These are phyloP conservation scores for Ophiostoma quercus DNA, from an alignment of 2,329 filamentous ascomycete genomes.

Conservation along the genomic window DNA sequence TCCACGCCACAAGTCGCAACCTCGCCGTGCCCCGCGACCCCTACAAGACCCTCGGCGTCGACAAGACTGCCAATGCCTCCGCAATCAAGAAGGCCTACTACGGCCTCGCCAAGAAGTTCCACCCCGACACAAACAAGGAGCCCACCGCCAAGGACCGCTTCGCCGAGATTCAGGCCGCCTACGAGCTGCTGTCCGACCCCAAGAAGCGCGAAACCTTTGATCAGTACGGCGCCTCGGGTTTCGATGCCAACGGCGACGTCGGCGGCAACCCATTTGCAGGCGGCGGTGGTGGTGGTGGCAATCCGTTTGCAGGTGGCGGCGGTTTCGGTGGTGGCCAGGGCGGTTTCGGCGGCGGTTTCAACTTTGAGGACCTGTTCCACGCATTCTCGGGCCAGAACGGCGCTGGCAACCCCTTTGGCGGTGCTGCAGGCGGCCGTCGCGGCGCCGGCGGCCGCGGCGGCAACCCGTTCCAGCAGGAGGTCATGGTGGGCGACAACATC, in stretches of 20 bases:
- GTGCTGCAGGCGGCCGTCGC: conserved; percentile 43
- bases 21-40: conserved; percentile 57
- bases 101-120: conserved; percentile 92
- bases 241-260: conserved; percentile 67
- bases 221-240: conserved; percentile 80
- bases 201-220: conserved; percentile 92
- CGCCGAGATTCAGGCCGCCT: conserved; percentile 84
- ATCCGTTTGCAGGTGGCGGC: conserved; percentile 58
- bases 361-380: conserved; percentile 92
- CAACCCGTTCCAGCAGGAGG: conserved; percentile 69
- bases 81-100: conserved; percentile 99
- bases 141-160: conserved; percentile 90
- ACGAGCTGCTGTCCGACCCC: conserved; percentile 86
- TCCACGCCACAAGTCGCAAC: conserved; percentile 10
- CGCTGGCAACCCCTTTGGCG: conserved; percentile 15
- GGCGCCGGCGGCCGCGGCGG: conserved; percentile 45
- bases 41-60: conserved; percentile 79
- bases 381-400: conserved; percentile 61
- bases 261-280: conserved; percentile 48
- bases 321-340: conserved; percentile 53
- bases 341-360: conserved; percentile 77
- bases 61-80: conserved; percentile 69
- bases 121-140: conserved; percentile 98
- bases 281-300: conserved; percentile 51
- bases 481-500: conserved; percentile 91